Evolutionary conservation across 768 basidiomycete species (phyloP).

Genomic region (Pholiota microspora): DNA sequence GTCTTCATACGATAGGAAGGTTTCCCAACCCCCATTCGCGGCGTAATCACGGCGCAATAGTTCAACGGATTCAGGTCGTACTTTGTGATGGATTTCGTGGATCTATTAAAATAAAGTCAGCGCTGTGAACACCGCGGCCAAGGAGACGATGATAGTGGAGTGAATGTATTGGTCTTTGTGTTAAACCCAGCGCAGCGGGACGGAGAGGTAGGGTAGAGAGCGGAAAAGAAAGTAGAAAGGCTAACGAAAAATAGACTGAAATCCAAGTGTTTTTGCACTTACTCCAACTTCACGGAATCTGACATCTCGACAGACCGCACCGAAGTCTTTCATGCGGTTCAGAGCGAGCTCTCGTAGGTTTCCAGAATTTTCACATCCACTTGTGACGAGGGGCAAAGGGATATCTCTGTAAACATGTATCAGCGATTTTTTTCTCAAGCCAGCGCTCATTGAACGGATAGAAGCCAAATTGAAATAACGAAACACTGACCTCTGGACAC

Average conservation of each 20-base stretch:
- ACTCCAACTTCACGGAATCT: conserved; percentile 98
- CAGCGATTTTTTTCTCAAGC: conserved; percentile 11
- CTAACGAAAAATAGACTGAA: background rate
- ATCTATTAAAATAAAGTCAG: conserved; percentile 49
- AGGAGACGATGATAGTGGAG: background rate
- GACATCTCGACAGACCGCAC: conserved; percentile 95
- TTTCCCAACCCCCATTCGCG: conserved; percentile 99
- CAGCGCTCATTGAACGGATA: conserved; percentile 9
- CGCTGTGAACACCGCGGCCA: conserved; percentile 1
- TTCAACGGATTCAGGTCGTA: conserved; percentile 93
- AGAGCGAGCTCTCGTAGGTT: conserved; percentile 95
- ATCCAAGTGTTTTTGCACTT: conserved; percentile 32
- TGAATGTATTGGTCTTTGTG: background rate
- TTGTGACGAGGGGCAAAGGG: conserved; percentile 92
- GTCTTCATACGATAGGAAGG: conserved; percentile 98
- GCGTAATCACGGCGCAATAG: conserved; percentile 93
- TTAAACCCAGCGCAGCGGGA: background rate
- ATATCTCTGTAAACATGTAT: conserved; percentile 68
- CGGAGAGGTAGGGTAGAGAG: conserved; percentile 5
- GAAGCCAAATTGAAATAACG: background rate
- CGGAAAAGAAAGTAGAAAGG: background rate
- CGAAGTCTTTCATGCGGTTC: conserved; percentile 98
- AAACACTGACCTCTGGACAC: conserved; percentile 79
- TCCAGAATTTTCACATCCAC: conserved; percentile 96
- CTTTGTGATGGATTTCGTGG: conserved; percentile 98